Conservation (phyloP, 164 flowering plant genomes). For the Liquidambar formosana region DNA sequence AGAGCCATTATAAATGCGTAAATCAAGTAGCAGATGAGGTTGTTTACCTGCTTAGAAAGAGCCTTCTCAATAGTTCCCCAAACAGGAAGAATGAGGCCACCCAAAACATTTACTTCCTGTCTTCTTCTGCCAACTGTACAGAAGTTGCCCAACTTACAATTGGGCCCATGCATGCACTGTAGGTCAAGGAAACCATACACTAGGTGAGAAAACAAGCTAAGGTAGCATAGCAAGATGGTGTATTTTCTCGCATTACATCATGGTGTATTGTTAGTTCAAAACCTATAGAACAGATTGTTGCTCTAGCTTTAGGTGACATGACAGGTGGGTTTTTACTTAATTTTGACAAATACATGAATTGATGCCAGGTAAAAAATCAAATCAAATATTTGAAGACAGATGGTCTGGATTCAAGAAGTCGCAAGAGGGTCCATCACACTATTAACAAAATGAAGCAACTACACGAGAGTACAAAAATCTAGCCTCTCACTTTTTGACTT, state of each 20-base stretch:
- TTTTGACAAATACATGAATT: no score
- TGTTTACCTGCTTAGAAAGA: slow-evolving; percentile 85
- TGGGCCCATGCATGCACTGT: slow-evolving; percentile 99
- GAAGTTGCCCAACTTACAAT: slow-evolving; percentile 77
- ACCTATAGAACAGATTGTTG: background rate
- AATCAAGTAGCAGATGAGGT: background rate
- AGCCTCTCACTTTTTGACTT: no score
- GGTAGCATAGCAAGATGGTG: background rate
- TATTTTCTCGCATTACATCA: background rate
- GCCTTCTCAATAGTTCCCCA: slow-evolving; percentile 97
- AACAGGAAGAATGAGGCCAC: slow-evolving; percentile 95
- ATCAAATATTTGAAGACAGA: no score
- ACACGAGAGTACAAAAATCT: no score
- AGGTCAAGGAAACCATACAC: slow-evolving; percentile 12
- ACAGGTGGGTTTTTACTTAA: no score
- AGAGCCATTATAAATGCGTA: background rate
- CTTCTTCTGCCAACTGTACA: slow-evolving; percentile 92
- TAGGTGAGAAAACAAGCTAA: background rate
- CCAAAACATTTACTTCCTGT: slow-evolving; percentile 93
- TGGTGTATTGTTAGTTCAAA: background rate
- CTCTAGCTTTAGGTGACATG: background rate
- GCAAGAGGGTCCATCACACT: no score
- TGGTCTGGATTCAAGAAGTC: no score
- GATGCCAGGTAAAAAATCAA: no score
- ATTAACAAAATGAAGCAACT: no score